These are phyloP conservation scores for Forsythia suspensa DNA, from an alignment of 257 asterid species.

Conservation along the genomic window DNA sequence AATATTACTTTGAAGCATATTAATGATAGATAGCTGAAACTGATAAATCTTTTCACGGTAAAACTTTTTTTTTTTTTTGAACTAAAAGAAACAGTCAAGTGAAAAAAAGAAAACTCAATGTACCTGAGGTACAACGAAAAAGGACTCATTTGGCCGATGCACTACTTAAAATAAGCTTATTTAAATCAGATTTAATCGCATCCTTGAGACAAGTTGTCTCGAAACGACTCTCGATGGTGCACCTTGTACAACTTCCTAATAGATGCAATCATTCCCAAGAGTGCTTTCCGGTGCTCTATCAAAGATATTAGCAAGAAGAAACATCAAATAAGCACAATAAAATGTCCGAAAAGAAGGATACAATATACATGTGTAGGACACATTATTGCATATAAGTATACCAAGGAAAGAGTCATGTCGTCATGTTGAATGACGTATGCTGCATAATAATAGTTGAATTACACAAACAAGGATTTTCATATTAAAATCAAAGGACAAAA, in stretches of 20 bases:
- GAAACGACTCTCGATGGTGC: slow-evolving; percentile 76
- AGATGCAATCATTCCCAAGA: slow-evolving; percentile 80
- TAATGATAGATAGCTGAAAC: slow-evolving; percentile 21
- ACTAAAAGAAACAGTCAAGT: slow-evolving; percentile 20
- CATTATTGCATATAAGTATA: no score
- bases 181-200: slow-evolving; percentile 51
- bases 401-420: no score
- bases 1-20: neutral
- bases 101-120: slow-evolving; percentile 5
- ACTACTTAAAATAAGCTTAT: slow-evolving; percentile 67
- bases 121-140: slow-evolving; percentile 89
- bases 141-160: slow-evolving; percentile 92
- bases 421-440: no score
- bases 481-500: no score
- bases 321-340: slow-evolving; percentile 21
- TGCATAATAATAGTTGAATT: no score
- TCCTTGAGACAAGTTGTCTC: slow-evolving; percentile 71
- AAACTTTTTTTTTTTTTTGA: neutral
- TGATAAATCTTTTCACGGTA: neutral
- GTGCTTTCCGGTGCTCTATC: slow-evolving; percentile 62
- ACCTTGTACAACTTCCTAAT: slow-evolving; percentile 89
- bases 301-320: slow-evolving; percentile 20
- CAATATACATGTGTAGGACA: no score
- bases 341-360: neutral
- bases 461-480: no score